These are phyloP conservation scores for Discostella pseudostelligera DNA, from an alignment of 108 stramenopile genomes.

Conservation along the genomic window DNA sequence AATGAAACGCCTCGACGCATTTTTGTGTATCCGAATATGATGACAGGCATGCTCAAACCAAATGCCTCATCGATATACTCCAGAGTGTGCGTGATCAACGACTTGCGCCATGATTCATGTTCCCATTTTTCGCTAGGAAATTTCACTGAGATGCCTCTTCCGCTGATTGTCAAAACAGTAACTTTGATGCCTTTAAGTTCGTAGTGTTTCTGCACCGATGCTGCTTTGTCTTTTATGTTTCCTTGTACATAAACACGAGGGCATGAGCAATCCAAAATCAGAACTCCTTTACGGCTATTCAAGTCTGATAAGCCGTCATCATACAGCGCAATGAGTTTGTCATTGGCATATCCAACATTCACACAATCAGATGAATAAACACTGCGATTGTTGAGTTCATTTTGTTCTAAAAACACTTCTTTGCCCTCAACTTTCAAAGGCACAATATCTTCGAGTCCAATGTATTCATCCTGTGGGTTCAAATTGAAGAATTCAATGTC, in stretches of 20 bases:
- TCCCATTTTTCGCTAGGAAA: slow-evolving; percentile 13
- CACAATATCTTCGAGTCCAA: slow-evolving; percentile 27
- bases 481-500: slow-evolving; percentile 25
- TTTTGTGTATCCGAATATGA: slow-evolving; percentile 42
- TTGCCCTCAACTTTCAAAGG: slow-evolving; percentile 23
- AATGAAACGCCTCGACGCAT: slow-evolving; percentile 44
- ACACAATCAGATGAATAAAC: neutral
- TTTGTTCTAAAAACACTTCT: slow-evolving; percentile 28
- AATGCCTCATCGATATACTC: slow-evolving; percentile 20
- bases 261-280: slow-evolving; percentile 29
- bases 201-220: slow-evolving; percentile 13
- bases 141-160: slow-evolving; percentile 16
- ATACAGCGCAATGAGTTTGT: slow-evolving; percentile 28
- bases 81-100: slow-evolving; percentile 9
- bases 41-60: slow-evolving; percentile 34
- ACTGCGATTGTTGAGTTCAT: slow-evolving; percentile 24
- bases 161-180: slow-evolving; percentile 16
- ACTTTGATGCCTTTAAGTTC: slow-evolving; percentile 11
- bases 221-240: slow-evolving; percentile 27
- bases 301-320: slow-evolving; percentile 16
- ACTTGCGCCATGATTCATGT: slow-evolving; percentile 5
- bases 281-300: slow-evolving; percentile 25
- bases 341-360: slow-evolving; percentile 23
- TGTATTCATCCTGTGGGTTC: slow-evolving; percentile 19
- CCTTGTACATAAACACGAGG: slow-evolving; percentile 21